These are phyloP conservation scores for Eimeria praecox DNA, from an alignment of 169 alveolate genomes.

Conservation along the genomic window DNA sequence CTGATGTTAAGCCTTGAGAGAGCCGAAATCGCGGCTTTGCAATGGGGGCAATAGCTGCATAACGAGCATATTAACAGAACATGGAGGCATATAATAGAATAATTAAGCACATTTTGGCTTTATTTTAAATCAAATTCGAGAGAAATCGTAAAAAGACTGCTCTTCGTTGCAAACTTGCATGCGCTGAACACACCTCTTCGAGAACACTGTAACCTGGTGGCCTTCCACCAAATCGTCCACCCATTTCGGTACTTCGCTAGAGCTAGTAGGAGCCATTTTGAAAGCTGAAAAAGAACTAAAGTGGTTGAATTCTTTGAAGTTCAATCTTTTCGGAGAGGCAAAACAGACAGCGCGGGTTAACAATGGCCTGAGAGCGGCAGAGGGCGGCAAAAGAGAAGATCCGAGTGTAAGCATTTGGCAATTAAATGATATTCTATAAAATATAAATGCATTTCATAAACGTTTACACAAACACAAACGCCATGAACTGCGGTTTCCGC, in stretches of 20 bases:
- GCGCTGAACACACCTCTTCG: slow-evolving; percentile 59
- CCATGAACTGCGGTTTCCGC: neutral
- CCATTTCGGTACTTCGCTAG: slow-evolving; percentile 70
- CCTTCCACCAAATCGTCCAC: slow-evolving; percentile 1
- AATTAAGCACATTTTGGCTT: neutral
- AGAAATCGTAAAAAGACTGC: neutral
- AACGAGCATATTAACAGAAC: neutral
- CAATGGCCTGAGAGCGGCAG: neutral
- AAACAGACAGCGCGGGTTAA: neutral
- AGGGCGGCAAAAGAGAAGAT: neutral
- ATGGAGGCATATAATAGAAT: no score
- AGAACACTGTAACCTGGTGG: slow-evolving; percentile 63
- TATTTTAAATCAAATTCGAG: neutral
- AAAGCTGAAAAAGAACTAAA: neutral
- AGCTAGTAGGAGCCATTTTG: slow-evolving; percentile 29
- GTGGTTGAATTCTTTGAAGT: neutral
- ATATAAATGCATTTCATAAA: neutral
- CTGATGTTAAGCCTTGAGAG: slow-evolving; percentile 57
- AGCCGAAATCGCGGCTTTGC: slow-evolving; percentile 76
- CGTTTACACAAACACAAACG: neutral
- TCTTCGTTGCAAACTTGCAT: neutral
- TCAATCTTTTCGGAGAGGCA: neutral
- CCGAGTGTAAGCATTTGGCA: neutral
- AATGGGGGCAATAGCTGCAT: slow-evolving; percentile 82
- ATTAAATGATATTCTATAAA: neutral